These are phyloP conservation scores for Trichosporon sp. DNA, from an alignment of 1,284 basidiomycete genomes.

Conservation along the genomic window DNA sequence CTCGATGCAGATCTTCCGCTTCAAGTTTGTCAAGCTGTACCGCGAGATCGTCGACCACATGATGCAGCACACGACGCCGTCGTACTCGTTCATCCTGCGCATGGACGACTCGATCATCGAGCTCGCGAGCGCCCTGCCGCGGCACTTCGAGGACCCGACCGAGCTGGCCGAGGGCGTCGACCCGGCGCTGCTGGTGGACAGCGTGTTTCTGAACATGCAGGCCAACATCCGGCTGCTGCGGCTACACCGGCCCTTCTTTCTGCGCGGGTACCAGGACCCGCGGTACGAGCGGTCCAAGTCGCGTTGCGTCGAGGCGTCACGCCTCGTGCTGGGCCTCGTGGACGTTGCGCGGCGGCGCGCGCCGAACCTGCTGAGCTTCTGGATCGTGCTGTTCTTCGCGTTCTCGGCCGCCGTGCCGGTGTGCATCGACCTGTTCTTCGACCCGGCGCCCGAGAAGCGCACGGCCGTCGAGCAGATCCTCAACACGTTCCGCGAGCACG, in stretches of 20 bases:
- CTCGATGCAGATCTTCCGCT: conserved; percentile 22
- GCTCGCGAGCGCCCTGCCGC: conserved; percentile 13
- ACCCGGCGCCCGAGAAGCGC: conserved; percentile 17
- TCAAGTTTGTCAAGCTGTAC: conserved; percentile 22
- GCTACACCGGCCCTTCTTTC: conserved; percentile 19
- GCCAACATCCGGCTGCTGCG: conserved; percentile 19
- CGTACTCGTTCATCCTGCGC: conserved; percentile 17
- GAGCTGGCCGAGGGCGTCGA: conserved; percentile 6
- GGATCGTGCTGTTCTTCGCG: conserved; percentile 21
- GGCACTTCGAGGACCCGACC: conserved; percentile 16
- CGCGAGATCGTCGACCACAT: conserved; percentile 25
- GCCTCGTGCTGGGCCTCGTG: conserved; percentile 12
- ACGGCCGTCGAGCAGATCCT: conserved; percentile 6
- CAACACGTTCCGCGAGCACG: conserved; percentile 16
- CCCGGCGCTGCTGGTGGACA: conserved; percentile 12
- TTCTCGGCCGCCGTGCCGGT: conserved; percentile 21
- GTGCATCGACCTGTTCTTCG: conserved; percentile 20
- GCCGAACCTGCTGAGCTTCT: conserved; percentile 16
- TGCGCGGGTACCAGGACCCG: conserved; percentile 20
- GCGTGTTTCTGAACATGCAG: conserved; percentile 19
- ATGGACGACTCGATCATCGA: conserved; percentile 22
- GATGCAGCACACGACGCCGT: conserved; percentile 12
- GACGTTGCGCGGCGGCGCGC: conserved; percentile 14
- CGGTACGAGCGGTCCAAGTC: conserved; percentile 14
- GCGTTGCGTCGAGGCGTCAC: conserved; percentile 15